Conservation (phyloP, 257 asterid genomes). For the Nicotiana tomentosiformis region DNA sequence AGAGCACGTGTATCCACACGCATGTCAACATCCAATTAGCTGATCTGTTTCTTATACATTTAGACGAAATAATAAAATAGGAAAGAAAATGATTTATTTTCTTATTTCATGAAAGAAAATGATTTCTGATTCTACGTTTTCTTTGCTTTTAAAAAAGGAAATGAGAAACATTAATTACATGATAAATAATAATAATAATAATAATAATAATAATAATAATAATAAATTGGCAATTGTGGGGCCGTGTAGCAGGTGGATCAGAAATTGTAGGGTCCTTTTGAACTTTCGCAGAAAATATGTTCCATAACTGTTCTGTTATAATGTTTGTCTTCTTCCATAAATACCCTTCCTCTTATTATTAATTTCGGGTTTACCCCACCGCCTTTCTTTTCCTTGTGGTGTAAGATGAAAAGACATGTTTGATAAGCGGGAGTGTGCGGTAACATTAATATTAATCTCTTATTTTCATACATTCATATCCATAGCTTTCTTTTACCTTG, state of each 20-base stretch:
- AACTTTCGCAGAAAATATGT: constrained; percentile 10
- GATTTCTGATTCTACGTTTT: not conserved
- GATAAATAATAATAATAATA: too few relatives aligned
- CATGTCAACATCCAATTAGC: constrained; percentile 1
- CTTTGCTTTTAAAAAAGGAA: not conserved
- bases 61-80: not conserved
- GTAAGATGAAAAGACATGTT: not conserved
- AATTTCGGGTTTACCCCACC: not conserved
- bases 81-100: not conserved
- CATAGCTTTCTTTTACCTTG: too few relatives aligned
- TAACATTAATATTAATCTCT: too few relatives aligned
- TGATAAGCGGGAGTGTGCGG: too few relatives aligned
- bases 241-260: not conserved
- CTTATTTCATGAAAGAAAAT: not conserved
- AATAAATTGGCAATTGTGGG: not conserved
- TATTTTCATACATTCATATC: too few relatives aligned
- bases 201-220: too few relatives aligned
- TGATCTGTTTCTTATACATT: not conserved
- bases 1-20: constrained; percentile 9
- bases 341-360: not conserved
- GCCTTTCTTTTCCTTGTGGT: not conserved
- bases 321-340: not conserved
- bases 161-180: not conserved
- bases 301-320: not conserved
- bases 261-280: not conserved